Conservation (phyloP, 108 stramenopile species). For the Cyclostephanos tholiformis region DNA sequence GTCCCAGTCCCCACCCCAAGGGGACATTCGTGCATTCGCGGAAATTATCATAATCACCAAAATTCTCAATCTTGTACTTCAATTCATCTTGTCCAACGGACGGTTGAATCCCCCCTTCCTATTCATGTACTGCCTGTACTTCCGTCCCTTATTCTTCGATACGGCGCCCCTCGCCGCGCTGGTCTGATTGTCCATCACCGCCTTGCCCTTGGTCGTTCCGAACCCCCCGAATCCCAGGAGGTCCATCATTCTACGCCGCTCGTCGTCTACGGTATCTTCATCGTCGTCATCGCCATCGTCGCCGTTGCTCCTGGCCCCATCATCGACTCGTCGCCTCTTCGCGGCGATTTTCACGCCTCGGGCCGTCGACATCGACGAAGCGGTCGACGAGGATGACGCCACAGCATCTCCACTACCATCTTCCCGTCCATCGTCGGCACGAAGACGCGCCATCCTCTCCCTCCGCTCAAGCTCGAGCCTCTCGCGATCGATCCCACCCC, state of each 20-base stretch:
- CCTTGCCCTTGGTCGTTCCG: slow-evolving; percentile 90
- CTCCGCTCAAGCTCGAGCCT: slow-evolving; percentile 58
- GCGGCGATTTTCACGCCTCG: no score
- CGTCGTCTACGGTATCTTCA: no score
- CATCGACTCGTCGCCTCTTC: no score
- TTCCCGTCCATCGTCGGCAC: slow-evolving; percentile 76
- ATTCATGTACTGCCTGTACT: slow-evolving; percentile 99
- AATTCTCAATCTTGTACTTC: not conserved
- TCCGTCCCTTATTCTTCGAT: slow-evolving; percentile 89
- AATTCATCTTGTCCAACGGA: slow-evolving; percentile 90
- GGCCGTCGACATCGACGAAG: no score
- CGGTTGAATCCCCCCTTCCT: slow-evolving; percentile 93
- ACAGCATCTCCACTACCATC: slow-evolving; percentile 33
- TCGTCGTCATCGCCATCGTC: no score
- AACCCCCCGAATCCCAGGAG: slow-evolving; percentile 91
- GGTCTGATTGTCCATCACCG: slow-evolving; percentile 89
- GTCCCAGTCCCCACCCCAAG: no score
- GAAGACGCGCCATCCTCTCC: slow-evolving; percentile 81
- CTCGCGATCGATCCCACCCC: slow-evolving; percentile 25
- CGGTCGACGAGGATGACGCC: no score
- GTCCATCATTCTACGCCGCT: no score
- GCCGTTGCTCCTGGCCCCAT: no score
- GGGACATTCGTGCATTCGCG: no score
- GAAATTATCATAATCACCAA: no score
- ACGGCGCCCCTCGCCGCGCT: slow-evolving; percentile 91